These are phyloP conservation scores for Sonneratia alba DNA, from an alignment of 345 rosid species.

Conservation along the genomic window DNA sequence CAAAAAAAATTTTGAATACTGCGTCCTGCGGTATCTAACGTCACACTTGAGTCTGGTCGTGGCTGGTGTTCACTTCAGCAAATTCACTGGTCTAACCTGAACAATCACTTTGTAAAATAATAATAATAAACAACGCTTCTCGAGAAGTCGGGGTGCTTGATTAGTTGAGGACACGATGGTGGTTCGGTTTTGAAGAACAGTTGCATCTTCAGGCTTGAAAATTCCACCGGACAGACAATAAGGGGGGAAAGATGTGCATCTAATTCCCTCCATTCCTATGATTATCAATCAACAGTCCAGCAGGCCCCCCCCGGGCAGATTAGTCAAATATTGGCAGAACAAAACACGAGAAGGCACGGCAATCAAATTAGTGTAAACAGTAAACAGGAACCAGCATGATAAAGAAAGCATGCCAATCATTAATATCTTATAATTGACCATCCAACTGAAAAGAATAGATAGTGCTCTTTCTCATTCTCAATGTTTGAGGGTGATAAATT, in stretches of 20 bases:
- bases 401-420: not conserved
- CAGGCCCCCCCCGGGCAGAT: not conserved
- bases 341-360: not conserved
- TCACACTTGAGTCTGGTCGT: no score
- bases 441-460: conserved; percentile 1
- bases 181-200: not conserved
- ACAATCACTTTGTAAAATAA: no score
- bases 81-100: no score
- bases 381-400: not conserved
- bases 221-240: not conserved
- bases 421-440: conserved; percentile 8
- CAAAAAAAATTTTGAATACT: not conserved
- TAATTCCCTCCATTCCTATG: conserved; percentile 1
- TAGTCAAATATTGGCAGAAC: not conserved
- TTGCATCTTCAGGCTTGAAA: not conserved
- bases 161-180: not conserved
- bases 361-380: not conserved
- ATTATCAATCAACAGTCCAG: not conserved
- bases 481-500: not conserved
- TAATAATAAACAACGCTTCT: no score
- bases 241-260: not conserved
- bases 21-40: not conserved
- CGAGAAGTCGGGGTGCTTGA: not conserved
- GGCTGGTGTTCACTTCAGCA: not conserved
- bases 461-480: not conserved